Evolutionary conservation across 2,329 filamentous ascomycete genomes (phyloP), one percentile per base, ranked within the genome.

Genomic region (Botrytis squamosa): DNA sequence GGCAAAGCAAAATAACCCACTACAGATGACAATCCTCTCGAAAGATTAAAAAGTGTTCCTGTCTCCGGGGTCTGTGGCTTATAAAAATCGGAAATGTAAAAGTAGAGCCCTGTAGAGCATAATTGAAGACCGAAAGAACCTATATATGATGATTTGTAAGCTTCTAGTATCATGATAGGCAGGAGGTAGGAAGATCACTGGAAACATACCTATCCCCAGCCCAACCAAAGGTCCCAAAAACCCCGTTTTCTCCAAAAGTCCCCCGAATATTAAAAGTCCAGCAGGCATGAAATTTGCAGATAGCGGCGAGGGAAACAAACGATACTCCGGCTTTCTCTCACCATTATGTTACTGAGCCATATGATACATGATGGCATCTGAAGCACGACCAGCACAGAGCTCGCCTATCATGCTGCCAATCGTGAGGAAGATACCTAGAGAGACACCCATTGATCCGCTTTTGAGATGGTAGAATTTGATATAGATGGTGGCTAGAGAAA

Each of bases 141-240:
- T 14, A 14, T 3, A 5, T 14, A 4, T 14, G 25, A n/a, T 14
- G 2, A n/a, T n/a, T 25, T 14, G 10, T 52, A 6, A 52, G 49
- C n/a, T n/a, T 52, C 49, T 52, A 52, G 22, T 25, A 52, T 12
- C 9, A 52, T 14, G 5, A 52, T n/a, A 12, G 9, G 22, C n/a
- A n/a, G 10, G 14, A 4, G 10, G 12, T 12, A 52, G 1, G 10
- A n/a, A 52, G 3, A 25, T n/a, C 5, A 1, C 25, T 1, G 2
- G 49, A 12, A 2, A 52, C 4, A n/a, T 14, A 52, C 49, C 49
- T n/a, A 52, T 52, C 4, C 12, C 49, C 14, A 52, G 25, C 49
- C 49, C 49, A 14, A 52, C 6, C 25, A 52, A 25, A 52, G 10
- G 22, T 49, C 9, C 4, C 25, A 52, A 10, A 14, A 25, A n/a